Evolutionary conservation across 164 flowering plant species (phyloP).

Genomic region (Cinnamomum chago): DNA sequence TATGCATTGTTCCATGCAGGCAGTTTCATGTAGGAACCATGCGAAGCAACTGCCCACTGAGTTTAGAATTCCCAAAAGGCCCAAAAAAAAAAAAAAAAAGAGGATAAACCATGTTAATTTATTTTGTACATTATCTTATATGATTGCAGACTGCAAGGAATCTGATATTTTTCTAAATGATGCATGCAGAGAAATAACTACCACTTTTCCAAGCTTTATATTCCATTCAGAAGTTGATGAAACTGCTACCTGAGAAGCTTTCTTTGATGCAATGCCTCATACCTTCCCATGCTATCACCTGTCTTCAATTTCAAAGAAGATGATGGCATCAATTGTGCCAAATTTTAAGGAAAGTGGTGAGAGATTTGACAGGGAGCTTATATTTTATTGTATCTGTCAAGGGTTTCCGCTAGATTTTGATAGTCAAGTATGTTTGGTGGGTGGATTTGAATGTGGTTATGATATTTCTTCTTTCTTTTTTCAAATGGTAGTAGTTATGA

Average conservation of each 20-base stretch:
- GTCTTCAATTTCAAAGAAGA: no score
- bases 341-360: no score
- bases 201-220: slow-evolving; percentile 91
- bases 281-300: background rate
- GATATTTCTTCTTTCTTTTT: no score
- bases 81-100: background rate
- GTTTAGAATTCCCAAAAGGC: background rate
- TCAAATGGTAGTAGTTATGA: no score
- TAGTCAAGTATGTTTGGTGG: no score
- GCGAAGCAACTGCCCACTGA: background rate
- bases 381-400: no score
- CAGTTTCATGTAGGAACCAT: background rate
- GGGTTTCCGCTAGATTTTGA: no score
- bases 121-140: background rate
- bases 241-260: slow-evolving; percentile 45
- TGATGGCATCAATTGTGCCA: no score
- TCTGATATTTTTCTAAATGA: background rate
- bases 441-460: no score
- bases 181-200: slow-evolving; percentile 86
- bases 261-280: background rate
- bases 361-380: no score
- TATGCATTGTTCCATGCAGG: background rate
- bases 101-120: background rate
- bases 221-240: slow-evolving; percentile 93
- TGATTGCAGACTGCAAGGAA: background rate